Base-by-base conservation (phyloP, 169 alveolate genomes). In the Plasmodium ovale region DNA sequence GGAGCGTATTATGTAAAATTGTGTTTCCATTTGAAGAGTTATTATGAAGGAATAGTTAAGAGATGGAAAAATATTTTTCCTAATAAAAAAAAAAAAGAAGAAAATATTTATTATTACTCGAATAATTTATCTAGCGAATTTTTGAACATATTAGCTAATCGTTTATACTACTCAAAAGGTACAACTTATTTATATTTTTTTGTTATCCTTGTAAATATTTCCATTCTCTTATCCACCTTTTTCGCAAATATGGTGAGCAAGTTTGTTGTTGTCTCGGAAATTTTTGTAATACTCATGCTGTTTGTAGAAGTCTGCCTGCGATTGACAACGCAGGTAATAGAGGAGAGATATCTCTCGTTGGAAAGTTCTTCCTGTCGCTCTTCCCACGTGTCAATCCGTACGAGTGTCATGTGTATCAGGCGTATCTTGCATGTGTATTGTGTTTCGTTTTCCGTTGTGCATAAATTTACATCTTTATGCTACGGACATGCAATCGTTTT, bases 141-240 rank as follows among this genome's bases (percentile, higher is more conserved):
- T 64, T 42, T 82, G 7, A 37, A 82, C 42, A 82, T 82, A 23
- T 56, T 82, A 49, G 79, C 84, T 4, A 82, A 27, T 9, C 79
- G 90, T 53, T 54, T 82, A 69, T 82, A 82, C 58, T 82, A 82
- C 42, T 82, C 90, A 19, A 82, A 42, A 54, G 29, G 51, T 19
- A 64, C 90, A 16, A 31, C 64, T n/a, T 59, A 44, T 42, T 14
- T 82, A 39, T 82, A 82, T 51, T 47, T 67, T 58, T n/a, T 82
- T 7, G 90, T 82, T 23, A 49, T 59, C 23, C 1, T 82, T 16
- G 54, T 82, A 64, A 82, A 82, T 58, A 25, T 82, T 23, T 65
- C 51, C 51, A 82, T 59, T 33, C 47, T 82, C 12, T 29, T 65
- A n/a, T 65, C 54, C 42, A n/a, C 72, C 14, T 16, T 69, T 9